phyloP scores from a whole-genome alignment of 305 asterid genomes.

The Fraxinus baroniana region DNA sequence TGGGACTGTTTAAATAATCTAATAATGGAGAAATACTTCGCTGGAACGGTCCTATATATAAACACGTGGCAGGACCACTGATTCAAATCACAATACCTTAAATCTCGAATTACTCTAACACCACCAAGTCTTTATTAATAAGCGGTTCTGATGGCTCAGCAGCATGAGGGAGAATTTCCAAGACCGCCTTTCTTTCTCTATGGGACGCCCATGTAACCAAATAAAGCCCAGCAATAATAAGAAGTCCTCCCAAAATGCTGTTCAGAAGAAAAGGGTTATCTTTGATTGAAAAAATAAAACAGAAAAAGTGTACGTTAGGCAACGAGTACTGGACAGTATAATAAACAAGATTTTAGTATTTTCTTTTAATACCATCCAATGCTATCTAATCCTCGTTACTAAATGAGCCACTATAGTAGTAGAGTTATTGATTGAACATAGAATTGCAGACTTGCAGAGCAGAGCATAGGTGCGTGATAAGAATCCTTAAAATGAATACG shows the following conservation, averaged over 20 bases:
- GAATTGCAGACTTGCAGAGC: background rate
- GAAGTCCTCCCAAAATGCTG: slow-evolving; percentile 88
- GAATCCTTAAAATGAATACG: background rate
- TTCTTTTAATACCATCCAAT: background rate
- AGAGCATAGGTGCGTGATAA: background rate
- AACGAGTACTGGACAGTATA: background rate
- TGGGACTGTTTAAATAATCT: background rate
- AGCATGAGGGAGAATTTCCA: slow-evolving; percentile 32
- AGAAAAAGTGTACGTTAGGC: background rate
- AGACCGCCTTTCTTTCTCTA: slow-evolving; percentile 44
- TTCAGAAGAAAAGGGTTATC: slow-evolving; percentile 8
- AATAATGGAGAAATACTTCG: background rate
- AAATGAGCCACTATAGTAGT: background rate
- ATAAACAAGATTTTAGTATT: too few relatives aligned
- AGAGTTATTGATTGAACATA: background rate
- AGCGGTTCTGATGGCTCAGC: slow-evolving; percentile 52
- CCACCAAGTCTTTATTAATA: slow-evolving; percentile 21
- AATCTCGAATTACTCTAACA: background rate
- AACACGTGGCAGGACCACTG: background rate
- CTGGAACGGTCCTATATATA: background rate
- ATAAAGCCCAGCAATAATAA: slow-evolving; percentile 85
- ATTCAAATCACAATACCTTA: background rate
- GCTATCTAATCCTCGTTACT: background rate
- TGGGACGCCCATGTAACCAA: slow-evolving; percentile 94
- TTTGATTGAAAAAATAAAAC: background rate